phyloP scores from a whole-genome alignment of 257 asterid species.

The Leptodermis oblonga region DNA sequence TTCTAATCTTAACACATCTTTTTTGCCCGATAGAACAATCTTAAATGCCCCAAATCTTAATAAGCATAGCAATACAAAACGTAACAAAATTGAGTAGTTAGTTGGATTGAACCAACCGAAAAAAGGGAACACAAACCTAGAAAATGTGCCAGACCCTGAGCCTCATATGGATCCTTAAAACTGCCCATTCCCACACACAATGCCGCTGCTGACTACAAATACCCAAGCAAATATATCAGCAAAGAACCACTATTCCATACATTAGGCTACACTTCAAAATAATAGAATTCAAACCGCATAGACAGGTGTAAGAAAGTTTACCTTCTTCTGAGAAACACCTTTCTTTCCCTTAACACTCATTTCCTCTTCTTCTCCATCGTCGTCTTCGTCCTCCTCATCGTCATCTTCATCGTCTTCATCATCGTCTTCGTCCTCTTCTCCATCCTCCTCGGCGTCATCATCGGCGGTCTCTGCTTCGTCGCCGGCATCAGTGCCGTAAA shows the following conservation, averaged over 20 bases:
- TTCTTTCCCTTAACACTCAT: slow-evolving; percentile 22
- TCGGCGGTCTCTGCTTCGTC: not conserved
- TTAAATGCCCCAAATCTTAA: not conserved
- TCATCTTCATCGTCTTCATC: slow-evolving; percentile 38
- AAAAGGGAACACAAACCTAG: slow-evolving; percentile 49
- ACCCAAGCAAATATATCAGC: slow-evolving; percentile 12
- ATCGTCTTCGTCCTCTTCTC: slow-evolving; percentile 33
- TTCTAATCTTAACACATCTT: not conserved
- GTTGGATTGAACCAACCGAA: not conserved
- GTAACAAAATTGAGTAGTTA: not conserved
- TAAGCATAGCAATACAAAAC: not conserved
- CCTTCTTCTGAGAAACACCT: slow-evolving; percentile 70
- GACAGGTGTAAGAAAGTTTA: slow-evolving; percentile 5
- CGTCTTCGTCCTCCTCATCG: slow-evolving; percentile 30
- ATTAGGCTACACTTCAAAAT: not conserved
- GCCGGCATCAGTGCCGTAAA: slow-evolving; percentile 34
- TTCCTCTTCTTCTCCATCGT: slow-evolving; percentile 21
- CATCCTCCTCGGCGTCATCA: slow-evolving; percentile 36
- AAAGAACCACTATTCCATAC: slow-evolving; percentile 9
- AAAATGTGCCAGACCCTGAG: slow-evolving; percentile 96
- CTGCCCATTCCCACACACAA: slow-evolving; percentile 94
- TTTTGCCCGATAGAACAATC: not conserved
- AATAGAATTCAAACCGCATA: not conserved
- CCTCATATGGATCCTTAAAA: slow-evolving; percentile 87
- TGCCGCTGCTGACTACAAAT: slow-evolving; percentile 94